These are phyloP conservation scores for Cubamyces lactineus DNA, from an alignment of 768 basidiomycete species.

Conservation along the genomic window DNA sequence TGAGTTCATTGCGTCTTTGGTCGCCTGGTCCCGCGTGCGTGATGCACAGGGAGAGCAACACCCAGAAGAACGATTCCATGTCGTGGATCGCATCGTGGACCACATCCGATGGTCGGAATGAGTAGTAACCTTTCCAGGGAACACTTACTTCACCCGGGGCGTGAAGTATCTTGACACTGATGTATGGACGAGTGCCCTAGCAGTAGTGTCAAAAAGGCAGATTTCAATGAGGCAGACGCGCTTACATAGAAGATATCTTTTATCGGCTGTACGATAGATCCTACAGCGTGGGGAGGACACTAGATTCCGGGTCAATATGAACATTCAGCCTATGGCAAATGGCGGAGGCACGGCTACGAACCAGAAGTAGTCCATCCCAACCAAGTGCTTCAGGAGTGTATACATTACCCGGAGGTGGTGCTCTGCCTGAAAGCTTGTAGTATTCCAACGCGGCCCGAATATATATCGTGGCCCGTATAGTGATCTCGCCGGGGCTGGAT, in stretches of 20 bases:
- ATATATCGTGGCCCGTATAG: background rate
- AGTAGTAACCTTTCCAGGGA: too few relatives aligned
- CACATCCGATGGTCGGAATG: background rate
- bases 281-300: background rate
- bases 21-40: background rate
- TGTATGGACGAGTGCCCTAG: background rate
- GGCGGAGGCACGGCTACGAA: background rate
- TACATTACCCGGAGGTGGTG: background rate
- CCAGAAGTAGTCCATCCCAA: background rate
- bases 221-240: background rate
- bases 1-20: background rate
- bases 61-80: conserved; percentile 1
- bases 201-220: too few relatives aligned
- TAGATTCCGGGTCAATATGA: background rate
- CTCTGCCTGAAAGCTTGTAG: background rate
- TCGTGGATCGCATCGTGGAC: background rate
- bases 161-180: background rate
- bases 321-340: background rate
- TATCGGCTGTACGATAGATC: background rate
- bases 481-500: background rate
- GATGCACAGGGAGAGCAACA: background rate
- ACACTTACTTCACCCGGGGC: background rate
- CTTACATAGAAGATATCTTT: background rate
- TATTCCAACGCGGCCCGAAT: background rate
- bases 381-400: background rate